Evolutionary conservation across 208 protist species (phyloP).

Genomic region (Leishmania arabica): DNA sequence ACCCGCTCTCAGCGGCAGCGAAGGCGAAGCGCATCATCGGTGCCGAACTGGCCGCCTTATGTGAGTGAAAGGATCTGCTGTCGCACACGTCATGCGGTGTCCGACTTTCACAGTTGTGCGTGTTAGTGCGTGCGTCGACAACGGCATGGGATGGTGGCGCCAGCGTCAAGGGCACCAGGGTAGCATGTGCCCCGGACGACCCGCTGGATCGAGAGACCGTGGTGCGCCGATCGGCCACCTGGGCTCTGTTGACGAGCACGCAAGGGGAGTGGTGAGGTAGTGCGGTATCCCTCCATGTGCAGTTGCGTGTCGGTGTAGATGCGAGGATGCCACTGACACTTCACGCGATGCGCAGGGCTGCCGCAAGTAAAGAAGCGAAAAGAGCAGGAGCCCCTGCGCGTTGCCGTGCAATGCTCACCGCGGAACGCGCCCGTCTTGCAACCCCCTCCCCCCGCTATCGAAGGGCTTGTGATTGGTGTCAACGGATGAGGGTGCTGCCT

Average conservation of each 20-base stretch:
- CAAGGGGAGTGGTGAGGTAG: neutral
- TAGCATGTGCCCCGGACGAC: neutral
- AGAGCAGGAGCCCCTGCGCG: neutral
- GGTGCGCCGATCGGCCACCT: neutral
- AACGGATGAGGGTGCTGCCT: neutral
- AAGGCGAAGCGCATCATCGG: slow-evolving; percentile 47
- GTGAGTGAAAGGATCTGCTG: neutral
- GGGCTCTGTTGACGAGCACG: neutral
- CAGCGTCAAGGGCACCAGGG: neutral
- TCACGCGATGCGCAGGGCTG: neutral
- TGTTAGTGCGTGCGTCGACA: neutral
- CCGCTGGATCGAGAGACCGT: neutral
- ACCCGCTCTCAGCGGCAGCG: slow-evolving; percentile 32
- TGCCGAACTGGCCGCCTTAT: slow-evolving; percentile 28
- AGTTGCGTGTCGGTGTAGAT: neutral
- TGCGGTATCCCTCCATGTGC: neutral
- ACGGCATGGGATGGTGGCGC: neutral
- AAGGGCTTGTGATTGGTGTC: neutral
- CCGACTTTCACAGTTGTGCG: neutral
- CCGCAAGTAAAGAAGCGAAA: neutral
- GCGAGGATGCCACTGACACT: neutral
- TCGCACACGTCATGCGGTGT: neutral
- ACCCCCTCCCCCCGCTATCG: neutral
- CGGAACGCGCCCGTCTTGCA: too few relatives aligned
- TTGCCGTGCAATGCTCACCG: neutral